Evolutionary conservation across 345 rosid genomes (phyloP).

Genomic region (Diplotaxis tenuifolia): DNA sequence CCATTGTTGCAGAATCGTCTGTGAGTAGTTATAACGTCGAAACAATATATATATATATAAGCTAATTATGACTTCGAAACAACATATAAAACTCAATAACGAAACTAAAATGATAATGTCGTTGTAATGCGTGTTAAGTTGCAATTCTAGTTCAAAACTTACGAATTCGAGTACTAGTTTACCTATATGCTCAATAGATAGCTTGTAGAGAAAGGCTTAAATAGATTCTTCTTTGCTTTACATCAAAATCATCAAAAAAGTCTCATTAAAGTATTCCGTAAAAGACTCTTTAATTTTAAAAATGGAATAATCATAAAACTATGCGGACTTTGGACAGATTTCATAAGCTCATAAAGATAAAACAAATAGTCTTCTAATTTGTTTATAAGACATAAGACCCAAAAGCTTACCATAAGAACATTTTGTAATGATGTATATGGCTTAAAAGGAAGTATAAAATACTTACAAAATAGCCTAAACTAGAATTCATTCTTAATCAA

Average conservation of each 20-base stretch:
- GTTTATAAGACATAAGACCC: not conserved
- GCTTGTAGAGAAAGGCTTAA: conserved; percentile 36
- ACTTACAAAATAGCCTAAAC: not conserved
- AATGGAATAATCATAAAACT: conserved; percentile 33
- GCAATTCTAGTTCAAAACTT: not conserved
- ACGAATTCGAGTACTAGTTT: conserved; percentile 9
- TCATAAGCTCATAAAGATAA: conserved; percentile 1
- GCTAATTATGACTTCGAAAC: not conserved
- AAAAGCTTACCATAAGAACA: not conserved
- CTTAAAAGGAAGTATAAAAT: not conserved
- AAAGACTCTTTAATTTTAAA: conserved; percentile 29
- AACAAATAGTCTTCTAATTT: not conserved
- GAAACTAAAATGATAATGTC: not conserved
- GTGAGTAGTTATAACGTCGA: not conserved
- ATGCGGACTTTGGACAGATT: conserved; percentile 25
- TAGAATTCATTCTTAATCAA: not conserved
- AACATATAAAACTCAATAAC: not conserved
- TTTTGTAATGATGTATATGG: not conserved
- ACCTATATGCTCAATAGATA: conserved; percentile 29
- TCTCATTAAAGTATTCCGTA: conserved; percentile 35
- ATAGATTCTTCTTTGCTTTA: conserved; percentile 39
- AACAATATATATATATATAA: not conserved
- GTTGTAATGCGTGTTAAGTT: not conserved
- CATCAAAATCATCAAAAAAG: conserved; percentile 43
- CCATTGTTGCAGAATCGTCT: not conserved